These are phyloP conservation scores for Prinsepia uniflora DNA, from an alignment of 306 rosid genomes.

Conservation along the genomic window DNA sequence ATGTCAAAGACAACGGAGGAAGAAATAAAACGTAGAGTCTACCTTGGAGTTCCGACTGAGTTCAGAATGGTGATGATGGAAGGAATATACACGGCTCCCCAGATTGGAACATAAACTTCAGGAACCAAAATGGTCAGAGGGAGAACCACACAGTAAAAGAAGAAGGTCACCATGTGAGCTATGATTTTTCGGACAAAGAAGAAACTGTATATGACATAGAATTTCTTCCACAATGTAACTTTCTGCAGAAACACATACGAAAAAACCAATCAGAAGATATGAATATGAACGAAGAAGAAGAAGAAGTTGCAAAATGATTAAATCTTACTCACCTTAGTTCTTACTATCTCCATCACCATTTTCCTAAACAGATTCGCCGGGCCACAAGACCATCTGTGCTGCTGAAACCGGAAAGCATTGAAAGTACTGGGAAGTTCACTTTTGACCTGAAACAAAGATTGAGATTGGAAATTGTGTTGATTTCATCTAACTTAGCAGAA, in stretches of 20 bases:
- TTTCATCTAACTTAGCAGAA: background rate
- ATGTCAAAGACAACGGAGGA: background rate
- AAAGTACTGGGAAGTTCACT: conserved; percentile 99
- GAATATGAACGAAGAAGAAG: background rate
- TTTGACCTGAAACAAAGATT: conserved; percentile 48
- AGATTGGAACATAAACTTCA: conserved; percentile 92
- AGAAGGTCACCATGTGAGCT: conserved; percentile 94
- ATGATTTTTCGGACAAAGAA: conserved; percentile 92
- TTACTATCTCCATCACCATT: conserved; percentile 88
- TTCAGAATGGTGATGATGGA: conserved; percentile 93
- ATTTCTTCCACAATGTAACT: conserved; percentile 86
- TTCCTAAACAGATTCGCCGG: conserved; percentile 97
- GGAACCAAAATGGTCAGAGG: conserved; percentile 94
- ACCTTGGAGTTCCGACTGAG: conserved; percentile 98
- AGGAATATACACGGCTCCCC: conserved; percentile 99
- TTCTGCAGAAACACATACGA: conserved; percentile 47
- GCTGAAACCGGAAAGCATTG: conserved; percentile 98
- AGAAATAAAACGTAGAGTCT: background rate
- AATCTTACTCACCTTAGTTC: conserved; percentile 57
- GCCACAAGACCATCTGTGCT: conserved; percentile 98
- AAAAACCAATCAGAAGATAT: conserved; percentile 7
- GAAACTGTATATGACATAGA: conserved; percentile 93
- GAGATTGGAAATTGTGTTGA: conserved; percentile 7
- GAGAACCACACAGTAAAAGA: conserved; percentile 88
- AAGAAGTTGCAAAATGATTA: background rate